Conservation (phyloP, 2,329 filamentous ascomycete genomes). For the Sphaerostilbella broomeana region DNA sequence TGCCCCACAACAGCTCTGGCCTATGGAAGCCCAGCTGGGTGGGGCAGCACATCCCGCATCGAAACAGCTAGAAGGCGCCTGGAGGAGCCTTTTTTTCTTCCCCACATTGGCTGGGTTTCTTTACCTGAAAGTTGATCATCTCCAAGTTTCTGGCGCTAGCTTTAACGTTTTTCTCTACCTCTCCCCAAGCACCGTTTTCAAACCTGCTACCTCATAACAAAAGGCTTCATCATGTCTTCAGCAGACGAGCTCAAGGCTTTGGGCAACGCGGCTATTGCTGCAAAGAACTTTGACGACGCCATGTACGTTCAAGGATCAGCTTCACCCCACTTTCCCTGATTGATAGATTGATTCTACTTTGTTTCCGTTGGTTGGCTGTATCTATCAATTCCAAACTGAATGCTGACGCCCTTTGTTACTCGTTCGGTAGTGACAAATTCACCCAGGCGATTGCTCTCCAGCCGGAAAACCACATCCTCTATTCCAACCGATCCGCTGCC, state of each 20-base stretch:
- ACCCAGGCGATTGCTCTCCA: conserved; percentile 86
- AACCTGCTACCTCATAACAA: neutral
- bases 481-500: conserved; percentile 88
- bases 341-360: neutral
- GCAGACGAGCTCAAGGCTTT: conserved; percentile 86
- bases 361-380: neutral
- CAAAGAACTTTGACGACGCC: conserved; percentile 93
- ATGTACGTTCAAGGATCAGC: conserved; percentile 58
- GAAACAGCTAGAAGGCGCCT: conserved; percentile 37
- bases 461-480: conserved; percentile 88
- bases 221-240: conserved; percentile 42
- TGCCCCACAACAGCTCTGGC: conserved; percentile 20
- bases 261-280: conserved; percentile 97
- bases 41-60: conserved; percentile 26
- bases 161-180: conserved; percentile 5
- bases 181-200: neutral
- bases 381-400: neutral
- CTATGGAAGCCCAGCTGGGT: conserved; percentile 25
- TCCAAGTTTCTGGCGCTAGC: conserved; percentile 3
- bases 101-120: conserved; percentile 16
- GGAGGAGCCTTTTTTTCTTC: conserved; percentile 22
- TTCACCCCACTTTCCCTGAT: conserved; percentile 4
- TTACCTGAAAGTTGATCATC: conserved; percentile 7
- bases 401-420: neutral
- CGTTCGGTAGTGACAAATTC: conserved; percentile 88